phyloP scores from a whole-genome alignment of 805 yeast genomes.

The Candida boleticola region DNA sequence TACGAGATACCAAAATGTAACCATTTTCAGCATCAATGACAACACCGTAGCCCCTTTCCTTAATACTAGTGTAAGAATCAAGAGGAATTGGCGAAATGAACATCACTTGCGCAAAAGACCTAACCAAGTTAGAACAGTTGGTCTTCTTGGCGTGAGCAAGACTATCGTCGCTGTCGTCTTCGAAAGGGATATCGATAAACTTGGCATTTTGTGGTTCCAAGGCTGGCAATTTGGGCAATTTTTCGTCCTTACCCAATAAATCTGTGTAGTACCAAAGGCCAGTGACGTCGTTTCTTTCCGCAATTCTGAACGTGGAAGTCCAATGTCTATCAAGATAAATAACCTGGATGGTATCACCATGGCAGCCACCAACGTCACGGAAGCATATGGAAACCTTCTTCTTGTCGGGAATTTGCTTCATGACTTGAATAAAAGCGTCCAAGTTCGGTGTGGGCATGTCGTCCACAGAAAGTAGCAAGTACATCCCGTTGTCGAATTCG shows the following conservation, averaged over 20 bases:
- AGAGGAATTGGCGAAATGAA: slow-evolving; percentile 64
- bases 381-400: slow-evolving; percentile 66
- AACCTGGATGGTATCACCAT: slow-evolving; percentile 65
- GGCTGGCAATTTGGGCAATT: slow-evolving; percentile 60
- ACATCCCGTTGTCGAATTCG: slow-evolving; percentile 65
- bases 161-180: slow-evolving; percentile 23
- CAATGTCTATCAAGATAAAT: slow-evolving; percentile 83
- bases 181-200: slow-evolving; percentile 66
- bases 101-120: slow-evolving; percentile 71
- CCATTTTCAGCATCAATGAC: slow-evolving; percentile 81
- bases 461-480: slow-evolving; percentile 79
- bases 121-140: slow-evolving; percentile 54
- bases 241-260: slow-evolving; percentile 34
- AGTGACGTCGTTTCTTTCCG: slow-evolving; percentile 55
- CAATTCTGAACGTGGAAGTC: slow-evolving; percentile 68
- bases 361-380: slow-evolving; percentile 79
- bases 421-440: slow-evolving; percentile 73
- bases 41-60: slow-evolving; percentile 69
- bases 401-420: slow-evolving; percentile 74
- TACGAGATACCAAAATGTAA: slow-evolving; percentile 73
- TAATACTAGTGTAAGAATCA: slow-evolving; percentile 69
- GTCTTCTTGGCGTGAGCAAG: slow-evolving; percentile 16
- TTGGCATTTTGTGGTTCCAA: slow-evolving; percentile 61
- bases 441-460: slow-evolving; percentile 71
- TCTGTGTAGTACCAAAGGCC: slow-evolving; percentile 56